Base-by-base conservation (phyloP, 2,329 filamentous ascomycete species). In the Hypomyces perniciosus region DNA sequence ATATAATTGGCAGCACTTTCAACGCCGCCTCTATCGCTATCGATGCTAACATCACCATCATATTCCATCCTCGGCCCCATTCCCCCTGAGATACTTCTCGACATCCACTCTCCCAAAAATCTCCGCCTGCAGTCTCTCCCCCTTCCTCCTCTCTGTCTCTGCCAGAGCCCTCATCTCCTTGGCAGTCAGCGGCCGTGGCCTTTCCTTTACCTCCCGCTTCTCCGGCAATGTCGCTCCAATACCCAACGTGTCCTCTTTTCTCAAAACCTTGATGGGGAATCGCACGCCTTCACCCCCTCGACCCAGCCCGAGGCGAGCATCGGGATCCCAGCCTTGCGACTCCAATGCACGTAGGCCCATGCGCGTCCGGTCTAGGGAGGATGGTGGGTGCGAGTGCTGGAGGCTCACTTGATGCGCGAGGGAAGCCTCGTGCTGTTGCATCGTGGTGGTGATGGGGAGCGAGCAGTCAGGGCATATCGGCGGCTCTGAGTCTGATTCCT, bases 71-170 rank as follows among this genome's bases (percentile, higher is more conserved):
- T 62, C 61, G 5, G 48, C 55, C 37, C 65, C 62, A 51, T 63
- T 56, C 3, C 68, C 67, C 43, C 83, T 79, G 13, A 95, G 68
- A 64, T 95, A 93, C 62, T 77, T 81, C 60, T 90, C 81, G 49
- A 95, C 72, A 57, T 92, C 86, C n/a, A 86, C 79, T 57, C 80
- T 84, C 20, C 80, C 78, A 67, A 88, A 92, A 55, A 96, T 86
- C 69, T 88, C 76, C 58, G 81, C 75, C 56, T 83, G 77, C 53
- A 96, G 65, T 60, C 71, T 81, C 53, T 87, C 80, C 13, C 77
- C 75, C 54, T 75, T 83, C 64, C 71, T 81, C 68, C 53, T 84
- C 58, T 73, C 73, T 61, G 71, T 69, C 51, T 72, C 73, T 48
- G 67, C 70, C 57, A 66, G 67, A 56, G 71, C 72, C 53, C 68